These are phyloP conservation scores for Metarhizium anisopliae DNA, from an alignment of 2,329 filamentous ascomycete species.

Conservation along the genomic window DNA sequence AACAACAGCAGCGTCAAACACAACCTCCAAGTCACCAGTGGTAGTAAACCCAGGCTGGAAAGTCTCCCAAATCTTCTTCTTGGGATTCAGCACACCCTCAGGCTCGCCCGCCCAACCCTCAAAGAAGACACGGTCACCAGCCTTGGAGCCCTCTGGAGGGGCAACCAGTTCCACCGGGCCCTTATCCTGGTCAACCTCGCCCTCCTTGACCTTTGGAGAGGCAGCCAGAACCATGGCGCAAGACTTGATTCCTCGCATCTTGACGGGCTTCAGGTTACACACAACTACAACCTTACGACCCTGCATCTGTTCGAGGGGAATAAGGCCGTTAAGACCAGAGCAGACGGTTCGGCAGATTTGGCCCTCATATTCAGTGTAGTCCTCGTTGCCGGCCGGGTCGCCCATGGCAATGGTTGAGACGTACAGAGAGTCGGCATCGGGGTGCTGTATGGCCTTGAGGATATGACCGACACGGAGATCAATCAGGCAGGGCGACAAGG, in stretches of 20 bases:
- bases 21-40: conserved; percentile 70
- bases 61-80: conserved; percentile 99
- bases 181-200: conserved; percentile 76
- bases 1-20: conserved; percentile 72
- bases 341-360: conserved; percentile 91
- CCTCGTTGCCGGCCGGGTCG: conserved; percentile 75
- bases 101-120: conserved; percentile 92
- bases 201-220: conserved; percentile 73
- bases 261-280: conserved; percentile 97
- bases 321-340: conserved; percentile 87
- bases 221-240: conserved; percentile 91
- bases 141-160: conserved; percentile 68
- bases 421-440: conserved; percentile 91
- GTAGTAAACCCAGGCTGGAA: conserved; percentile 96
- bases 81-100: conserved; percentile 89
- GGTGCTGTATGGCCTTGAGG: conserved; percentile 89
- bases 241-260: conserved; percentile 82
- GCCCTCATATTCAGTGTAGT: conserved; percentile 79
- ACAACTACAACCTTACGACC: conserved; percentile 90
- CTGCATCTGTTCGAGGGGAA: conserved; percentile 95
- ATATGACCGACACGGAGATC: conserved; percentile 97
- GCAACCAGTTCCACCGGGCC: conserved; percentile 87
- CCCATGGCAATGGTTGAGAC: conserved; percentile 94
- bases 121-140: conserved; percentile 85
- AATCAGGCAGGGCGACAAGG: conserved; percentile 76